Conservation (phyloP, 495 filamentous ascomycete genomes). For the Delitschia confertaspora region DNA sequence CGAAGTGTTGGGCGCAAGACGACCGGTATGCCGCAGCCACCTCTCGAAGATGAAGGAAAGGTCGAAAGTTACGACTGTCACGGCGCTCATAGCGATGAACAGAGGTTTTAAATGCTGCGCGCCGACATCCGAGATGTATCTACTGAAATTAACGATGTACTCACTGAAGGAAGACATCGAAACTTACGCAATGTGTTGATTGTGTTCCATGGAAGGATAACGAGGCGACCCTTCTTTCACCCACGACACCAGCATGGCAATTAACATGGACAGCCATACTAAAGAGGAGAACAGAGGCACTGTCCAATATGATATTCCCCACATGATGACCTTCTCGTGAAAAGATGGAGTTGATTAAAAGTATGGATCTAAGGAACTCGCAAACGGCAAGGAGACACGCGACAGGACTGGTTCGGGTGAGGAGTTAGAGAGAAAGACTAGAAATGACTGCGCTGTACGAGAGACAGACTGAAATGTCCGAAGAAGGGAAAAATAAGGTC, state of each 20-base stretch:
- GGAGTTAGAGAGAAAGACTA: too few relatives aligned
- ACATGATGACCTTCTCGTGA: slow-evolving; percentile 27
- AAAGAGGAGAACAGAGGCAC: slow-evolving; percentile 70
- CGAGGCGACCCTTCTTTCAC: slow-evolving; percentile 46
- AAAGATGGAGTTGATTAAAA: too few relatives aligned
- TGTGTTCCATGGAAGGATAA: slow-evolving; percentile 57
- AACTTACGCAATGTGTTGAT: slow-evolving; percentile 65
- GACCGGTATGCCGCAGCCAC: slow-evolving; percentile 68
- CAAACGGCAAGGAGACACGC: too few relatives aligned
- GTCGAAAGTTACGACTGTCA: slow-evolving; percentile 80
- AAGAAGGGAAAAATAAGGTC: too few relatives aligned
- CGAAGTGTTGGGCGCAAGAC: slow-evolving; percentile 61
- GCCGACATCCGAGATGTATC: slow-evolving; percentile 64
- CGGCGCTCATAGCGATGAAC: slow-evolving; percentile 69
- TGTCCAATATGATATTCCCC: slow-evolving; percentile 53
- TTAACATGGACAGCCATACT: slow-evolving; percentile 73
- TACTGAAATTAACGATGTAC: neutral
- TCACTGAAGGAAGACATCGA: neutral
- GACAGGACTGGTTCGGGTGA: too few relatives aligned
- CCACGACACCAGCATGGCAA: slow-evolving; percentile 67
- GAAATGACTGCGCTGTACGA: too few relatives aligned
- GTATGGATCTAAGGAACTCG: too few relatives aligned
- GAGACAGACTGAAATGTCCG: too few relatives aligned
- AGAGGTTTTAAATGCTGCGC: slow-evolving; percentile 67
- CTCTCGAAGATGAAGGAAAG: slow-evolving; percentile 71